Conservation (phyloP, 257 asterid species). For the Penstemon davidsonii region DNA sequence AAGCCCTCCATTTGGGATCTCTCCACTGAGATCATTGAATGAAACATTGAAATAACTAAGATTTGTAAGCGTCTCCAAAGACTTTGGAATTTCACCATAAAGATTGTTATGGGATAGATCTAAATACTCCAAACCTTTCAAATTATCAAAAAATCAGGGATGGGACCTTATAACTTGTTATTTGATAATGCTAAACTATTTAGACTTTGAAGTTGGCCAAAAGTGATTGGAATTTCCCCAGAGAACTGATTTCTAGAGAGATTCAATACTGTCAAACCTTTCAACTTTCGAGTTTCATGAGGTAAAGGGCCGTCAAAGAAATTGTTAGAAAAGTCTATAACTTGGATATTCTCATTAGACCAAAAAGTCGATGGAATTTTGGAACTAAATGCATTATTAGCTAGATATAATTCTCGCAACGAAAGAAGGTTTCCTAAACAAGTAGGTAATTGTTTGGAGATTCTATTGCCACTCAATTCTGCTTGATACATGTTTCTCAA, state of each 20-base stretch:
- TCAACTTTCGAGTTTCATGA: conserved; percentile 15
- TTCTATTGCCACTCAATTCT: neutral
- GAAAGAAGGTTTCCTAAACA: conserved; percentile 27
- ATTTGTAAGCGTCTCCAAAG: neutral
- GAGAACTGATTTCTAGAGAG: conserved; percentile 23
- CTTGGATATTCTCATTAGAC: neutral
- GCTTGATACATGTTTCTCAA: neutral
- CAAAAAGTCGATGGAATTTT: conserved; percentile 4
- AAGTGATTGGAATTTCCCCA: conserved; percentile 23
- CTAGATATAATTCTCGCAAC: conserved; percentile 11
- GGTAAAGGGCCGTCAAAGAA: conserved; percentile 19
- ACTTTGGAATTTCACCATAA: neutral
- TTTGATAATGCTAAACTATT: conserved; percentile 21
- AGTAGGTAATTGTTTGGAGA: conserved; percentile 20
- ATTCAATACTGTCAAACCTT: neutral
- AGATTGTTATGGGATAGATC: conserved; percentile 12
- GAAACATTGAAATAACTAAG: neutral
- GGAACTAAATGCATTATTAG: conserved; percentile 20
- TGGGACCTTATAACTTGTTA: conserved; percentile 22
- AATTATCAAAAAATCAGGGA: conserved; percentile 21
- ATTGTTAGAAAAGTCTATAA: conserved; percentile 22
- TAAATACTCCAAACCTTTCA: conserved; percentile 4
- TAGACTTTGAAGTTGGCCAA: conserved; percentile 24
- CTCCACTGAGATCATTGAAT: conserved; percentile 12
- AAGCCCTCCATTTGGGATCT: conserved; percentile 15